These are phyloP conservation scores for Fusarium goolgardi DNA, from an alignment of 2,329 filamentous ascomycete species.

Conservation along the genomic window DNA sequence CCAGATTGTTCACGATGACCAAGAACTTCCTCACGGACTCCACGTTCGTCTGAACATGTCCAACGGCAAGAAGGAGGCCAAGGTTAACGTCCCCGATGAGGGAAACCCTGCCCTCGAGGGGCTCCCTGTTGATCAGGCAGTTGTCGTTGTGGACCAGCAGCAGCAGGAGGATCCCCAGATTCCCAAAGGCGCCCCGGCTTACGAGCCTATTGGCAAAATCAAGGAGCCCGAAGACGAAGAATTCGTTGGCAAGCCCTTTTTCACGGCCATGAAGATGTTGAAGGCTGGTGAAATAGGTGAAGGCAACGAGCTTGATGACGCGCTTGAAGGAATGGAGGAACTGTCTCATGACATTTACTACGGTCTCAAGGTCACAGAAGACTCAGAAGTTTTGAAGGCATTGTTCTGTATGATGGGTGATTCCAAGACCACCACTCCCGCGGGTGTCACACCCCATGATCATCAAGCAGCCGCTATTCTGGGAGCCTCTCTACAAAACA, in stretches of 20 bases:
- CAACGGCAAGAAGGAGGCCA: conserved; percentile 73
- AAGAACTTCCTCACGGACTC: conserved; percentile 72
- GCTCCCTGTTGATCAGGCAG: conserved; percentile 63
- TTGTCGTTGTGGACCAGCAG: conserved; percentile 67
- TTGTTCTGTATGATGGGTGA: conserved; percentile 67
- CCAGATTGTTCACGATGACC: conserved; percentile 70
- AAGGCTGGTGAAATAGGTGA: conserved; percentile 55
- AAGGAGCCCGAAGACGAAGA: conserved; percentile 59
- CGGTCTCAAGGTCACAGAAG: conserved; percentile 70
- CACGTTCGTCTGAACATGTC: conserved; percentile 74
- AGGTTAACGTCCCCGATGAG: conserved; percentile 71
- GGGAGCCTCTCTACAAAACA: conserved; percentile 71
- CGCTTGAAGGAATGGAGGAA: conserved; percentile 70
- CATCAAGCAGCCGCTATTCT: conserved; percentile 68
- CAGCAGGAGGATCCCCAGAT: conserved; percentile 51
- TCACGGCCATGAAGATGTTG: conserved; percentile 61
- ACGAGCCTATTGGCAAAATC: conserved; percentile 68
- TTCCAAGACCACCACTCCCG: conserved; percentile 41
- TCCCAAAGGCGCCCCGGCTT: conserved; percentile 64
- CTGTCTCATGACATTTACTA: conserved; percentile 77
- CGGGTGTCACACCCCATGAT: conserved; percentile 54
- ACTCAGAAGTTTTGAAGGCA: conserved; percentile 63
- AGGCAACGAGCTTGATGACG: conserved; percentile 57
- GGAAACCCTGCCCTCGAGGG: conserved; percentile 59
- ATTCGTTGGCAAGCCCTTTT: conserved; percentile 48